Evolutionary conservation across 1,284 basidiomycete species (phyloP), one percentile per base, ranked within the genome.

Genomic region (Boletellus deceptivus): DNA sequence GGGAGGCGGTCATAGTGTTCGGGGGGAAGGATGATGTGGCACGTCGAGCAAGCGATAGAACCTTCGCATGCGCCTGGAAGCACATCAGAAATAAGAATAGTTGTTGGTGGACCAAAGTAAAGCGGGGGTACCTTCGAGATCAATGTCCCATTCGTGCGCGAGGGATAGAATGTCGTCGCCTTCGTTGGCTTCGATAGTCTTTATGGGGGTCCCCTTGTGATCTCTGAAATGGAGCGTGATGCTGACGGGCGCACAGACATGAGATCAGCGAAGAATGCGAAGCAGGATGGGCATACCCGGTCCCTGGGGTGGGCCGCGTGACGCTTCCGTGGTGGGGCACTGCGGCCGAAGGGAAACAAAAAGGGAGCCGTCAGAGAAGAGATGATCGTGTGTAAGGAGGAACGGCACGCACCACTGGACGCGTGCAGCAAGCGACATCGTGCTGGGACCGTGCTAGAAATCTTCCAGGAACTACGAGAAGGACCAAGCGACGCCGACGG

Each of bases 21-120:
- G 10, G 84, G 83, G 43, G 86, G 79, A 40, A 98, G 79, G 50
- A 98, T 93, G 53, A 98, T 86, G 69, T 99, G 96, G 69, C 97
- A 99, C 35, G 97, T 99, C 25, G 95, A 98, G 70, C 96, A 99
- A 18, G 96, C 97, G 49, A 98, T 84, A 1, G 93, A 97, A 43
- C 93, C 91, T 77, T 98, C 96, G 70, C 97, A 99, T 25, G 94
- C 94, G 56, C 93, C 92, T 95, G 20, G 34, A 36, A 36, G 14
- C 9, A n/a, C 17, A 20, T 36, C 18, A 20, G 10, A 35, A 39
- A 38, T 33, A 17, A 25, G 25, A 31, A 14, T 13, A n/a, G 34
- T 35, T 35, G n/a, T n/a, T 3, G 14, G 4, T 1, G n/a, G 14
- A 35, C 6, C 5, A 7, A 52, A 33, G 1, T 27, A 31, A 39